phyloP scores from a whole-genome alignment of 2,329 filamentous ascomycete genomes.

The Fusarium nanum region DNA sequence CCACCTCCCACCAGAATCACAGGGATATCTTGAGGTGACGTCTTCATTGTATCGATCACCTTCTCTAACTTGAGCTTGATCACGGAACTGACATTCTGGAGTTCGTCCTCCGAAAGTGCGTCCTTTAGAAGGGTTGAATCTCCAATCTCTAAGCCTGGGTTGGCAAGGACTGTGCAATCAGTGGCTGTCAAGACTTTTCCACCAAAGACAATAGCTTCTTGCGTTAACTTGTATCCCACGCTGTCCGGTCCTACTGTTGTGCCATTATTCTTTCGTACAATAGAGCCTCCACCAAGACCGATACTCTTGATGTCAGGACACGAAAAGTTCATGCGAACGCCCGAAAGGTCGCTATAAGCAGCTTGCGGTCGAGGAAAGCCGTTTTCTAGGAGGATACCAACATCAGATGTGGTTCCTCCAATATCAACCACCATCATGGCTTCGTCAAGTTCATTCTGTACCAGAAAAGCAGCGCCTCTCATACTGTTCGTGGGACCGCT shows the following conservation, averaged over 20 bases:
- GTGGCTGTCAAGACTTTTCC: conserved; percentile 69
- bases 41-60: conserved; percentile 72
- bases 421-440: conserved; percentile 72
- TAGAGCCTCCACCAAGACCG: conserved; percentile 68
- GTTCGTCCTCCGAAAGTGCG: conserved; percentile 48
- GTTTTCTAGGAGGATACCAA: conserved; percentile 69
- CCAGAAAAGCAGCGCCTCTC: conserved; percentile 70
- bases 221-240: conserved; percentile 67
- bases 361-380: conserved; percentile 73
- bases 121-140: conserved; percentile 52
- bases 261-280: conserved; percentile 57
- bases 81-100: conserved; percentile 53
- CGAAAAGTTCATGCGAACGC: conserved; percentile 71
- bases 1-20: conserved; percentile 74
- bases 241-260: conserved; percentile 69
- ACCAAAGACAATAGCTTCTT: conserved; percentile 67
- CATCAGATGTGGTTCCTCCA: conserved; percentile 74
- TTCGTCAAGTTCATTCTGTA: conserved; percentile 52
- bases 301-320: conserved; percentile 70
- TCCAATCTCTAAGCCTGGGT: conserved; percentile 55
- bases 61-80: conserved; percentile 65
- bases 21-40: conserved; percentile 67
- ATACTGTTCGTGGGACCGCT: conserved; percentile 74
- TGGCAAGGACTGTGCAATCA: conserved; percentile 59
- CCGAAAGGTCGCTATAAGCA: conserved; percentile 70